A percentile compares a stretch with the other conserved stretches of the same genome.
These are phyloP conservation scores for Diaporthe destruens DNA, from an alignment of 2,329 filamentous ascomycete species.

Conservation along the genomic window DNA sequence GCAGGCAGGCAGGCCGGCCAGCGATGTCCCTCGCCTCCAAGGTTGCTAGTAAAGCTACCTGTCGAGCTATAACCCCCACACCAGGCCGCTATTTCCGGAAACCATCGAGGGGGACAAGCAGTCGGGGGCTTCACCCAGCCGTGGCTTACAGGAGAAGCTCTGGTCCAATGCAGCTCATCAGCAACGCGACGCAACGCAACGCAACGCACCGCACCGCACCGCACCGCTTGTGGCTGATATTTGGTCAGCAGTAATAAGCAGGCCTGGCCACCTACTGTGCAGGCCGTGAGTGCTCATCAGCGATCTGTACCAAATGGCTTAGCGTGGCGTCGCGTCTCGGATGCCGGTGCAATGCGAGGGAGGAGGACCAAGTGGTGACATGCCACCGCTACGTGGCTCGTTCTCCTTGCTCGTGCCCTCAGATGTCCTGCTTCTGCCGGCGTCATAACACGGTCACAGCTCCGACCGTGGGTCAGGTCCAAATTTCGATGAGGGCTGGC, in stretches of 20 bases:
- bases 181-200: neutral
- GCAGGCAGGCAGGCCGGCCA: constrained; percentile 38
- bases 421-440: constrained; percentile 12
- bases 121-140: constrained; percentile 26
- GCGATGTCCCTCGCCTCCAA: constrained; percentile 24
- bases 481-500: constrained; percentile 17
- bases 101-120: constrained; percentile 11
- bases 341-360: constrained; percentile 16
- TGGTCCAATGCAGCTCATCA: constrained; percentile 17
- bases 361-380: constrained; percentile 21
- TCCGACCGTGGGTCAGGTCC: neutral
- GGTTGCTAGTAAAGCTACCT: constrained; percentile 10
- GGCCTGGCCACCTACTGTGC: neutral
- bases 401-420: constrained; percentile 11
- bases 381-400: constrained; percentile 40
- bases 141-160: constrained; percentile 34
- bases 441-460: constrained; percentile 30
- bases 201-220: neutral
- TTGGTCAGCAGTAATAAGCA: constrained; percentile 18
- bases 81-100: constrained; percentile 41
- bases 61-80: constrained; percentile 34
- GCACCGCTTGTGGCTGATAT: constrained; percentile 7
- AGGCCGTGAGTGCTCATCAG: constrained; percentile 2
- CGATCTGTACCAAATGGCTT: neutral
- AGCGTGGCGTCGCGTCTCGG: constrained; percentile 26